Base-by-base conservation (phyloP, 441 rosid species). In the Oxalis stricta region DNA sequence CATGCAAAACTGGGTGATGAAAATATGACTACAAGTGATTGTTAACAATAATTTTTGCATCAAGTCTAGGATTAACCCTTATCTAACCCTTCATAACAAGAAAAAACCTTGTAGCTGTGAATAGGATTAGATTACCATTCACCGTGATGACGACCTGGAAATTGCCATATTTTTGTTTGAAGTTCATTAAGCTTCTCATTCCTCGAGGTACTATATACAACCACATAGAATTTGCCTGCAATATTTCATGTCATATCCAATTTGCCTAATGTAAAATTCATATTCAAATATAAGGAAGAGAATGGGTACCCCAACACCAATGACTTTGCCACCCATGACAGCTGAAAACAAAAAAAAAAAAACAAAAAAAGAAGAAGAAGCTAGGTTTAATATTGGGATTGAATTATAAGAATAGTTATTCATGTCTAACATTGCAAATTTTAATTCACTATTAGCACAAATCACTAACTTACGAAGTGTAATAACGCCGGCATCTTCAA, bases 191-290 rank as follows among this genome's bases (percentile, higher is more conserved):
- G 53, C 85, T 69, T 72, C 96, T 73, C 73, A 91, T 77, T 22
- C 96, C 93, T 38, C 44, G 65, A 18, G 98, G 98, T 26, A 85
- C 95, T 33, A 91, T 91, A 77, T 81, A 91, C 47, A 91, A 37
- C 98, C 96, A 91, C 59, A 91, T 63, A 1, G 98, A 86, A 59
- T 52, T 79, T 50, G 98, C 96, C 95, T 89, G 70, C 51, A 62
- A 21, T 35, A 18, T 8, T 3, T 24, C 4, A 24, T 24, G 8
- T 24, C 28, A 24, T 24, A 24, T 3, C 28, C 28, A 17, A n/a
- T 31, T 29, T 12, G 12, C 4, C 10, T 5, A 12, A 11, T 16
- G 9, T 35, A 1, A 14, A 11, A 30, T 21, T 8, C 15, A 43
- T 15, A 21, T 29, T 29, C 37, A 1, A 39, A 14, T 26, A 2